Evolutionary conservation across 805 yeast species (phyloP), one percentile per base, ranked within the genome.

Genomic region (Cyberlindnera galapagoensis): DNA sequence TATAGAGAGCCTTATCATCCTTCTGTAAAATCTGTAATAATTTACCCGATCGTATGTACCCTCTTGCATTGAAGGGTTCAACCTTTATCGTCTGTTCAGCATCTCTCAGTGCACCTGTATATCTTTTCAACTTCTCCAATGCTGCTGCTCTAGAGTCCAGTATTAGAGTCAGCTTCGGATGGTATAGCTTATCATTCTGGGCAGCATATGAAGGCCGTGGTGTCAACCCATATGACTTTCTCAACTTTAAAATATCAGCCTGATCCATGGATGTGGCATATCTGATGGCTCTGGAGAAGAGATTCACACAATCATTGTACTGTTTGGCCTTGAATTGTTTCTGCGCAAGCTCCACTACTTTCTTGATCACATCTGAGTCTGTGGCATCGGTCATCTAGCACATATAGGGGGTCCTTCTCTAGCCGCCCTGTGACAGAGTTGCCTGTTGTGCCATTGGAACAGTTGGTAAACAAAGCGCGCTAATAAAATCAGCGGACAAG

Each of bases 51-150:
- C 54, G 28, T 3, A 51, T 31, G 17, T 51, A 50, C 1, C 54
- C 51, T 21, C 44, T 43, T 3, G 46, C 34, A 17, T 43, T 49
- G 31, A 40, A 51, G 5, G 54, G 54, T 22, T 51, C 56, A 11
- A 42, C 26, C 5, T 37, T 32, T 7, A 45, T 31, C 26, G 38
- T 36, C 14, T 38, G 28, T 8, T 36, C 24, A 2, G 48, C 44
- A 18, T 51, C 56, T 1, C 17, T 12, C 13, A 48, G 14, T 1
- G 54, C 52, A 6, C 40, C 41, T 3, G 26, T 25, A 5, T 16
- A 14, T 14, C 31, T 33, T 3, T 34, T 27, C 16, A 39, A 19
- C 24, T 44, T 49, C 32, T 47, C 49, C 15, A 34, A 33, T 1
- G 43, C 38, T 2, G 51, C 48, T 8, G 53, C 48, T 14, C 56